phyloP scores from a whole-genome alignment of 2,329 filamentous ascomycete species.

The Ophiognomonia clavigignenti-juglandacearum region DNA sequence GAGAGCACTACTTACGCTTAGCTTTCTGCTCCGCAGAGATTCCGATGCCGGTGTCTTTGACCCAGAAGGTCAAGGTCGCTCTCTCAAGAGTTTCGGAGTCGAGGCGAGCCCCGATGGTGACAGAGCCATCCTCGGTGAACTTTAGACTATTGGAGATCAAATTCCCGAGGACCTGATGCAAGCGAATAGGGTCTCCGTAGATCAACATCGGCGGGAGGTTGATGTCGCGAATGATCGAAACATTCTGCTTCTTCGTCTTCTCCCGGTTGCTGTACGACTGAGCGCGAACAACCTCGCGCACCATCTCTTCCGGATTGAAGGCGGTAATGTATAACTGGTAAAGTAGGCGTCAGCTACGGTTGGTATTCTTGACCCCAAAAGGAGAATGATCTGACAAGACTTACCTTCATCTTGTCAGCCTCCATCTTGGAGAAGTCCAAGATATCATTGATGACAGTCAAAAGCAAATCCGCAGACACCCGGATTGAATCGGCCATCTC shows the following conservation, averaged over 20 bases:
- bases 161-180: slow-evolving; percentile 71
- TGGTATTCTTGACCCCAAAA: too few species aligned
- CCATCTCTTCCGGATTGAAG: slow-evolving; percentile 63
- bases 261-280: slow-evolving; percentile 62
- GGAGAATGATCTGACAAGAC: too few species aligned
- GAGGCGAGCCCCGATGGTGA: slow-evolving; percentile 74
- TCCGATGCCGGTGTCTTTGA: slow-evolving; percentile 86
- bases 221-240: slow-evolving; percentile 65
- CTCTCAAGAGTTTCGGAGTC: slow-evolving; percentile 65
- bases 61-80: slow-evolving; percentile 76
- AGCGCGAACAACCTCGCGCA: slow-evolving; percentile 61
- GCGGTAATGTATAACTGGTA: slow-evolving; percentile 59
- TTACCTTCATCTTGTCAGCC: slow-evolving; percentile 70
- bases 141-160: slow-evolving; percentile 91
- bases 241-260: slow-evolving; percentile 57
- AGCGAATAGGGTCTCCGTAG: slow-evolving; percentile 60
- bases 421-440: slow-evolving; percentile 94
- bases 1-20: slow-evolving; percentile 50
- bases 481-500: slow-evolving; percentile 87
- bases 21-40: slow-evolving; percentile 77
- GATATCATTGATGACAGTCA: slow-evolving; percentile 95
- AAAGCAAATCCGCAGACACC: slow-evolving; percentile 76
- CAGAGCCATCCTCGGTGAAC: slow-evolving; percentile 81
- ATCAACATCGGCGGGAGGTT: slow-evolving; percentile 69
- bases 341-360: too few species aligned